These are phyloP conservation scores for Volvariella surrecta DNA, from an alignment of 1,284 basidiomycete genomes.

Conservation along the genomic window DNA sequence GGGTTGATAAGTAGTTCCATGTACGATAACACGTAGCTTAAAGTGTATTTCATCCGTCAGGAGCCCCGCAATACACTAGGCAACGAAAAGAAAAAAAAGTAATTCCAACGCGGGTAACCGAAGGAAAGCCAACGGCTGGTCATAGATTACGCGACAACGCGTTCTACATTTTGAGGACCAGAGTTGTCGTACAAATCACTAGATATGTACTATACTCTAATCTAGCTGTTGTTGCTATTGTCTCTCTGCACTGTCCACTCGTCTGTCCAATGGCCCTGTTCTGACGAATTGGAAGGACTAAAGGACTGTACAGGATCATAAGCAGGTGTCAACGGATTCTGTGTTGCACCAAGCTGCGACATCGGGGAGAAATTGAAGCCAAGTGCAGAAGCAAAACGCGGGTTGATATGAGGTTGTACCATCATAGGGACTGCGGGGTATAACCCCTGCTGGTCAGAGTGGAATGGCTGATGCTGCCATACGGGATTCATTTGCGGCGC, in stretches of 20 bases:
- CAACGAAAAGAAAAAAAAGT: no score
- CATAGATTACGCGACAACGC: no score
- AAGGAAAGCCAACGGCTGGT: no score
- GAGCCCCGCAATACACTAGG: no score
- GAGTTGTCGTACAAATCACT: background rate
- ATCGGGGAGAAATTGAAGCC: constrained; percentile 27
- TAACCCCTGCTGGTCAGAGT: background rate
- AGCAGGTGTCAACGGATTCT: background rate
- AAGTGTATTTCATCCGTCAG: no score
- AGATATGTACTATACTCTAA: background rate
- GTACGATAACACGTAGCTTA: no score
- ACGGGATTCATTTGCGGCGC: background rate
- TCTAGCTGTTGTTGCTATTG: constrained; percentile 1
- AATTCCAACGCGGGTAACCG: no score
- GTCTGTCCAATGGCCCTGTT: constrained; percentile 10
- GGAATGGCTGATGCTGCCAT: constrained; percentile 3
- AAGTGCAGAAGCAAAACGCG: constrained; percentile 55
- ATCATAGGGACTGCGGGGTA: constrained; percentile 14
- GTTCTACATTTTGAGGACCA: no score
- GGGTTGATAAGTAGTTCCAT: no score
- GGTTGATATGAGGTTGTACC: constrained; percentile 78
- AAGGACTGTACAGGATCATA: background rate
- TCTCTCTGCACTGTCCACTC: constrained; percentile 12
- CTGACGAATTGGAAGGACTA: background rate
- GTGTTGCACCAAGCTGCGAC: constrained; percentile 1